These are phyloP conservation scores for Aspergillus biplanus DNA, from an alignment of 495 filamentous ascomycete genomes.

Conservation along the genomic window DNA sequence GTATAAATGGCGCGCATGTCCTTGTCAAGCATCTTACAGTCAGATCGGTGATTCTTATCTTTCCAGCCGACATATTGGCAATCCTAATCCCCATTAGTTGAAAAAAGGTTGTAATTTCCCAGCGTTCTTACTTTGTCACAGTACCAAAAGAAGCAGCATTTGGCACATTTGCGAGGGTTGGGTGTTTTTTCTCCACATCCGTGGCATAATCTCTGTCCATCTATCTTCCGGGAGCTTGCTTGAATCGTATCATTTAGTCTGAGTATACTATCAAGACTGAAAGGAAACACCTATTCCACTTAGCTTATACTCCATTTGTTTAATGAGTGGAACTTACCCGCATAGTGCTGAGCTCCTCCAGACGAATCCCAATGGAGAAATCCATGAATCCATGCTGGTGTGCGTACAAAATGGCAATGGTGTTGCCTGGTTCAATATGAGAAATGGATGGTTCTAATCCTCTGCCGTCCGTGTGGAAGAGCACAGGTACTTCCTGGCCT, in stretches of 20 bases:
- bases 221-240: background rate
- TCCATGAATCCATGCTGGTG: slow-evolving; percentile 1
- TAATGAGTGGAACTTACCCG: background rate
- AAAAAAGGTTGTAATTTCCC: background rate
- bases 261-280: background rate
- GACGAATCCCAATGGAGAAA: slow-evolving; percentile 1
- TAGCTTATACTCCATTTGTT: background rate
- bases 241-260: background rate
- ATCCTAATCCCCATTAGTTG: background rate
- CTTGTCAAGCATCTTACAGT: background rate
- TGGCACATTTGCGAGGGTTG: background rate
- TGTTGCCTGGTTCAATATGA: background rate
- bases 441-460: background rate
- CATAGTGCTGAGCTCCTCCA: slow-evolving; percentile 4
- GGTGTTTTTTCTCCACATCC: background rate
- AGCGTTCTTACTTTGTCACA: background rate
- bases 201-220: background rate
- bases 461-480: background rate
- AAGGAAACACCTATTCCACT: slow-evolving; percentile 1
- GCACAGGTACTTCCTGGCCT: background rate
- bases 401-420: slow-evolving; percentile 5
- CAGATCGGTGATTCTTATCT: background rate
- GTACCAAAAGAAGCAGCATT: background rate
- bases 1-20: background rate
- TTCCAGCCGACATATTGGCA: background rate